phyloP scores from a whole-genome alignment of 805 yeast species.

The Yamadazyma kitorensis region DNA sequence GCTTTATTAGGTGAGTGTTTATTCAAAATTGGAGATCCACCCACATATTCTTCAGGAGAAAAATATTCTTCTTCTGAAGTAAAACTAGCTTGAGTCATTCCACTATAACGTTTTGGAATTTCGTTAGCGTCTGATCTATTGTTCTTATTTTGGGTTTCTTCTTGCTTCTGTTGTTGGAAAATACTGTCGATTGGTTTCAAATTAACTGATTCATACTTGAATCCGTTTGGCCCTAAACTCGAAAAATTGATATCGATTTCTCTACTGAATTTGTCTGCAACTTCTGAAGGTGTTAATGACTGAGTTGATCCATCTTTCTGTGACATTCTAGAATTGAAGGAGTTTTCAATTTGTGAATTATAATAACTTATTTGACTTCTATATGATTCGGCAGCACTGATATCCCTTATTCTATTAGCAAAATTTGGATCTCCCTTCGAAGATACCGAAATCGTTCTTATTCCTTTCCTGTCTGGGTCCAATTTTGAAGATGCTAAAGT shows the following conservation, averaged over 20 bases:
- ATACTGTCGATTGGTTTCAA: not conserved
- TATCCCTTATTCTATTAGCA: slow-evolving; percentile 10
- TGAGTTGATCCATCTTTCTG: slow-evolving; percentile 18
- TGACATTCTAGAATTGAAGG: not conserved
- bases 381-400: slow-evolving; percentile 14
- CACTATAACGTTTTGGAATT: slow-evolving; percentile 9
- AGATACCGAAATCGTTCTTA: not conserved
- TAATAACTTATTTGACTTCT: slow-evolving; percentile 10
- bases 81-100: slow-evolving; percentile 2
- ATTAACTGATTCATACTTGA: slow-evolving; percentile 1
- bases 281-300: slow-evolving; percentile 26
- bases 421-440: slow-evolving; percentile 8
- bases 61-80: slow-evolving; percentile 34
- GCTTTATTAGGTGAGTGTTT: slow-evolving; percentile 2
- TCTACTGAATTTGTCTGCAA: slow-evolving; percentile 25
- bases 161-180: not conserved
- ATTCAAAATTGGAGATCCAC: slow-evolving; percentile 1
- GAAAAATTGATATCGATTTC: slow-evolving; percentile 20
- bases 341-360: slow-evolving; percentile 10
- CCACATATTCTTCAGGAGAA: slow-evolving; percentile 29
- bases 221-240: slow-evolving; percentile 10
- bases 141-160: not conserved
- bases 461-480: not conserved
- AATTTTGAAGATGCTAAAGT: not conserved
- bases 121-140: slow-evolving; percentile 7